Conservation (phyloP, 2,329 filamentous ascomycete genomes). For the Arthrobotrys entomopaga region DNA sequence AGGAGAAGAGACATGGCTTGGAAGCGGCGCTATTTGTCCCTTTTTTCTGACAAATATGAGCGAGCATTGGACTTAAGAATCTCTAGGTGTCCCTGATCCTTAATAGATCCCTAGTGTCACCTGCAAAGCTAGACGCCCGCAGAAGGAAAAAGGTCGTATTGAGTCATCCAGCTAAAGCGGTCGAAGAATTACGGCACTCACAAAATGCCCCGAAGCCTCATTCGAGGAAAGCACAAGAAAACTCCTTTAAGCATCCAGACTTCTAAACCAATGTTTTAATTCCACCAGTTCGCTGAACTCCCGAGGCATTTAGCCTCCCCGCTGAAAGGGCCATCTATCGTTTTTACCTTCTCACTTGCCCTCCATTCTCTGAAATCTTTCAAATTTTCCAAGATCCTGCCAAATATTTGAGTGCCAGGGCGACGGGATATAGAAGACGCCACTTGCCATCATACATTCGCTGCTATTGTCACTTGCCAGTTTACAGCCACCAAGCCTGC, state of each 20-base stretch:
- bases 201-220: slow-evolving; percentile 48
- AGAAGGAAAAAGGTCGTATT: slow-evolving; percentile 16
- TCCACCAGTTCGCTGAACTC: slow-evolving; percentile 30
- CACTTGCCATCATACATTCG: slow-evolving; percentile 21
- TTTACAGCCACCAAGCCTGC: slow-evolving; percentile 38
- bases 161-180: slow-evolving; percentile 26
- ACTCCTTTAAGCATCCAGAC: slow-evolving; percentile 44
- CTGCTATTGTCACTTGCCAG: slow-evolving; percentile 21
- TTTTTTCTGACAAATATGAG: slow-evolving; percentile 48
- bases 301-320: slow-evolving; percentile 52
- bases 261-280: slow-evolving; percentile 30
- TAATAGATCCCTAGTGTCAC: slow-evolving; percentile 34
- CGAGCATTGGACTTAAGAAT: slow-evolving; percentile 21
- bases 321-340: slow-evolving; percentile 22
- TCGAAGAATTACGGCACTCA: slow-evolving; percentile 30
- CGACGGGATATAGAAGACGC: slow-evolving; percentile 40
- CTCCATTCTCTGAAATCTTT: slow-evolving; percentile 9
- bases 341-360: slow-evolving; percentile 24
- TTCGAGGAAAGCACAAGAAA: slow-evolving; percentile 33
- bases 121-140: slow-evolving; percentile 51
- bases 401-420: slow-evolving; percentile 15
- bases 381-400: slow-evolving; percentile 36
- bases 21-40: slow-evolving; percentile 15
- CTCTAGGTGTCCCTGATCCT: slow-evolving; percentile 33
- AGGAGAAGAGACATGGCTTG: slow-evolving; percentile 11